Conservation (phyloP, 2,329 filamentous ascomycete species). For the Aureobasidium sp. region DNA sequence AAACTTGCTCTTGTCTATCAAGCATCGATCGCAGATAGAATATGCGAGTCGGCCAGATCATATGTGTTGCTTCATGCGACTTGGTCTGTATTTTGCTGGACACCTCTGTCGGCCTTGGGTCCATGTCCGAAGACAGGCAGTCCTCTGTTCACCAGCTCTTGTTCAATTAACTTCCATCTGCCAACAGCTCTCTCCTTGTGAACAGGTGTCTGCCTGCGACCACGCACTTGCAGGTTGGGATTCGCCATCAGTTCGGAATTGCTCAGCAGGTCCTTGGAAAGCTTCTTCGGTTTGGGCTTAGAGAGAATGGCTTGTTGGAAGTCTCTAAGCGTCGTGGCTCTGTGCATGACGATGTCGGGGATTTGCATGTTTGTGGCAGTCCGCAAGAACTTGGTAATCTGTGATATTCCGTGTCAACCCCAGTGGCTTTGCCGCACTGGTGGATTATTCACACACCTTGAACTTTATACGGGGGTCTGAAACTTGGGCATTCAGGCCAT, state of each 20-base stretch:
- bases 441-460: conserved; percentile 46
- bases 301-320: conserved; percentile 32
- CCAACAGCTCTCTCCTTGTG: conserved; percentile 67
- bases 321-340: conserved; percentile 31
- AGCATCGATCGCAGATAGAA: not conserved
- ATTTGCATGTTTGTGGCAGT: conserved; percentile 74
- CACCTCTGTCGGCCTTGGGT: not conserved
- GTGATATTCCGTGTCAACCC: conserved; percentile 19
- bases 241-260: conserved; percentile 44
- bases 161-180: conserved; percentile 71
- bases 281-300: conserved; percentile 43
- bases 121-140: conserved; percentile 49
- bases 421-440: not conserved
- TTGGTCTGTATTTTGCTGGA: not conserved
- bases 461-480: conserved; percentile 59
- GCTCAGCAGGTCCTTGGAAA: conserved; percentile 54
- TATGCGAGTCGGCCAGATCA: too few species aligned
- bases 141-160: conserved; percentile 57
- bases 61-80: not conserved
- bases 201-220: conserved; percentile 59
- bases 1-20: too few species aligned
- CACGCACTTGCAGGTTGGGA: conserved; percentile 64
- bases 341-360: conserved; percentile 58
- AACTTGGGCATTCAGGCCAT: conserved; percentile 46
- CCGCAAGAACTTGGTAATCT: conserved; percentile 76